These are phyloP conservation scores for Cicer yamashitae DNA, from an alignment of 306 rosid species.

Conservation along the genomic window DNA sequence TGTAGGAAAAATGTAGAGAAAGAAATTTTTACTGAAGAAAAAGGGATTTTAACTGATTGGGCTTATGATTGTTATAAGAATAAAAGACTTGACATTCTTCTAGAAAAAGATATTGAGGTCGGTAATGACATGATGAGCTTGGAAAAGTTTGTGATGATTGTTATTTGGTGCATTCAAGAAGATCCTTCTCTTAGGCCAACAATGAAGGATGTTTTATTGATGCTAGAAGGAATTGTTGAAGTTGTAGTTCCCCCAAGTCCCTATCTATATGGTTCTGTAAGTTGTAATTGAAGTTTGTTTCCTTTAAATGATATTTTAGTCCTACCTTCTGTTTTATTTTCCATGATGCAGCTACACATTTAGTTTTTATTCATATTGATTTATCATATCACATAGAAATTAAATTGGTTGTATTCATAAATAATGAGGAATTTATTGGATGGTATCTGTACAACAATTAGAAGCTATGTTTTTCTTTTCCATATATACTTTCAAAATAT, in stretches of 20 bases:
- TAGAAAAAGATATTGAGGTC: slow-evolving; percentile 25
- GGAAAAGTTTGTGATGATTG: slow-evolving; percentile 39
- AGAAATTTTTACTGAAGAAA: neutral
- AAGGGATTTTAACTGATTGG: slow-evolving; percentile 39
- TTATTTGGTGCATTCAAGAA: slow-evolving; percentile 47
- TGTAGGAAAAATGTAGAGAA: slow-evolving; percentile 38
- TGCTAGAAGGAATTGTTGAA: slow-evolving; percentile 42
- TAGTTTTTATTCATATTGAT: neutral
- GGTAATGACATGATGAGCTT: neutral
- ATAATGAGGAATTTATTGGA: neutral
- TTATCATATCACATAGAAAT: neutral
- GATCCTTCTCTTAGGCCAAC: slow-evolving; percentile 45
- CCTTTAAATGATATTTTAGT: neutral
- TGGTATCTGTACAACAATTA: neutral
- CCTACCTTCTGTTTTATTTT: neutral
- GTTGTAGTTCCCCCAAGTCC: slow-evolving; percentile 39
- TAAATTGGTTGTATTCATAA: neutral
- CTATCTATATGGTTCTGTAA: slow-evolving; percentile 29
- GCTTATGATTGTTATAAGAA: slow-evolving; percentile 40
- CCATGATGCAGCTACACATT: neutral
- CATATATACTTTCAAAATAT: neutral
- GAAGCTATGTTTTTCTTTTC: neutral
- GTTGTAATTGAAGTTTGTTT: neutral
- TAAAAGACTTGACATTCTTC: slow-evolving; percentile 5
- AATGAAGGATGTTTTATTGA: slow-evolving; percentile 41